Evolutionary conservation across 139 green algal species (phyloP), one percentile per base, ranked within the genome.

Genomic region (Tetratostichococcus sp.): DNA sequence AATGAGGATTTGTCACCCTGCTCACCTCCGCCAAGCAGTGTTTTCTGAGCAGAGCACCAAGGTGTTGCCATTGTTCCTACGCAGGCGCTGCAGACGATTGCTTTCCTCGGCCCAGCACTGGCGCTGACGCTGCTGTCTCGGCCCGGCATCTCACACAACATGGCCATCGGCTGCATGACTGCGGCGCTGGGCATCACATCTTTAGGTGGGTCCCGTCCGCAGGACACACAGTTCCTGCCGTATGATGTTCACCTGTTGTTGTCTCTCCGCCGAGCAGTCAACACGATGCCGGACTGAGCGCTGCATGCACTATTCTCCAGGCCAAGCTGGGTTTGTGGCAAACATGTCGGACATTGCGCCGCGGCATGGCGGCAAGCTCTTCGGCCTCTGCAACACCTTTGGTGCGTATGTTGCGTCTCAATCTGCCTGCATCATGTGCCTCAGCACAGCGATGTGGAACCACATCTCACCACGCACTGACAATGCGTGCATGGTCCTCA

Each of bases 291-390:
- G n/a, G n/a, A n/a, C 39, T 50, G 39, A 21, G 39, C 8, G 39
- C 11, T 50, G 39, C 39, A 50, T 50, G 39, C 39, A 50, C 39
- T 50, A 11, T 50, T 50, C n/a, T 66, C 75, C 82, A 81, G 79
- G 81, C 35, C 83, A 86, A 71, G 92, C 87, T 14, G 91, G 89
- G 0, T 96, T 97, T 78, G 89, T 94, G 22, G 90, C 90, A 26
- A 96, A 95, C 79, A 95, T 96, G 85, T 89, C 85, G 17, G 93
- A 97, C 77, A 89, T 97, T 35, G 92, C 93, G 4, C 93, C 93
- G 1, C 71, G 77, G 0, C 76, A 92, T 31, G 91, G 90, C 0
- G 89, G 93, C 50, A 79, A 86, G 80, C 86, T 97, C 68, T 97
- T 97, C 81, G 93, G 91, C 28, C 80, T 96, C 21, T 94, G 89